Base-by-base conservation (phyloP, 305 asterid species). In the Withania somnifera region DNA sequence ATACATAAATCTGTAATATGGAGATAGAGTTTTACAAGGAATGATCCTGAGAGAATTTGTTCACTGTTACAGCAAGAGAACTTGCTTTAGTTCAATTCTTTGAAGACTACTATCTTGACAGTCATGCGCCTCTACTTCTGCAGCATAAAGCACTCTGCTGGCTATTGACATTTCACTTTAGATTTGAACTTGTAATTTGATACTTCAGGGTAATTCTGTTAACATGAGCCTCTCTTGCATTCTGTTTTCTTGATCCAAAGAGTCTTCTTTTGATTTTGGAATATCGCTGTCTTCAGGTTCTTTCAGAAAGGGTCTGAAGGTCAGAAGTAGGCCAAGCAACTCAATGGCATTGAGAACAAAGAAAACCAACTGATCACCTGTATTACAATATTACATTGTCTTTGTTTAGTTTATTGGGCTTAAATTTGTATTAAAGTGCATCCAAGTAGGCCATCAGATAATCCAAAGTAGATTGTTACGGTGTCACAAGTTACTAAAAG, bases 341-440 rank as follows among this genome's bases (percentile, higher is more conserved):
- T 80, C 83, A 30, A 63, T 58, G 52, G 52, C 78, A 38, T 80
- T 80, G 73, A 80, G 83, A 57, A 30, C 83, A 10, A 80, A 80
- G 77, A 80, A 80, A 34, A 80, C 83, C 77, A 80, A 38, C 51
- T 47, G 78, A 63, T 80, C 83, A 13, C 83, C 94, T 90, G 91
- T 89, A 87, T 63, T 58, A 77, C 24, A 45, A 78, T 32, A 71
- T 78, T 15, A 58, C 64, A 57, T 57, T 24, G 22, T 9, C 58
- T 24, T 3, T 50, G 54, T 45, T 71, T 71, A 45, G 79, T 42
- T 64, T 32, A 38, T 64, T 17, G 73, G 73, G 45, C 73, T 32
- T 15, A 64, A 24, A 7, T 64, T 64, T 32, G 73, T 32, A 32
- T 32, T 30, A 11, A 64, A 64, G 26, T 32, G 75, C 73, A 64